Percentiles rank a stretch among this genome's conserved stretches.
These are phyloP conservation scores for Bauhinia variegata DNA, from an alignment of 306 rosid genomes.

Conservation along the genomic window DNA sequence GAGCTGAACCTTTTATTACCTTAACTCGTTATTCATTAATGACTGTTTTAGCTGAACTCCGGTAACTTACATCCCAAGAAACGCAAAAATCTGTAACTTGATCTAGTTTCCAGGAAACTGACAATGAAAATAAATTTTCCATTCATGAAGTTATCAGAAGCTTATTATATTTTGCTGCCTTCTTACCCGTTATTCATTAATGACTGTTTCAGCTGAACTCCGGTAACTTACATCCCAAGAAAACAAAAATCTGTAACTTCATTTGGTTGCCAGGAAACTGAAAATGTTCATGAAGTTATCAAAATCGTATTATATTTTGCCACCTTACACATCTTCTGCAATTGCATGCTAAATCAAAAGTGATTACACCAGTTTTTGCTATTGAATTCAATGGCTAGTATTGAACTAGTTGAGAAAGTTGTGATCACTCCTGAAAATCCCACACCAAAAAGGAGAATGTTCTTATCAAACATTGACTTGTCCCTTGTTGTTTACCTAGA, in stretches of 20 bases:
- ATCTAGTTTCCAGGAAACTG: not conserved
- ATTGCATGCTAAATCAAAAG: not conserved
- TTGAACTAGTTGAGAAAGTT: slow-evolving; percentile 52
- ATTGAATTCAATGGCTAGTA: slow-evolving; percentile 30
- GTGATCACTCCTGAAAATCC: slow-evolving; percentile 45
- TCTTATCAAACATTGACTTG: slow-evolving; percentile 61
- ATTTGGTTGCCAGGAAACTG: not conserved
- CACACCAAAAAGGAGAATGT: slow-evolving; percentile 36
- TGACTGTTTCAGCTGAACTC: not conserved
- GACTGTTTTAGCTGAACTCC: not conserved
- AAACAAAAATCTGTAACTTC: too few relatives aligned
- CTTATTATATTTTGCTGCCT: not conserved
- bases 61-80: not conserved
- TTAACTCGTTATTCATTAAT: not conserved
- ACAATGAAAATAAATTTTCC: too few relatives aligned
- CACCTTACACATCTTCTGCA: not conserved
- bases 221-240: not conserved
- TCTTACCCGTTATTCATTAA: too few relatives aligned
- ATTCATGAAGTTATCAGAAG: not conserved
- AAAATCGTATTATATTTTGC: not conserved
- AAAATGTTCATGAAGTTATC: not conserved
- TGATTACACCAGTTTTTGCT: not conserved
- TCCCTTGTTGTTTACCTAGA: slow-evolving; percentile 60
- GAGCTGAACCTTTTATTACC: not conserved
- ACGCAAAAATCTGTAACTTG: too few relatives aligned